A percentile compares a stretch with the other conserved stretches of the same genome.
Conservation (phyloP, 305 asterid species). For the Rubia tinctorum region DNA sequence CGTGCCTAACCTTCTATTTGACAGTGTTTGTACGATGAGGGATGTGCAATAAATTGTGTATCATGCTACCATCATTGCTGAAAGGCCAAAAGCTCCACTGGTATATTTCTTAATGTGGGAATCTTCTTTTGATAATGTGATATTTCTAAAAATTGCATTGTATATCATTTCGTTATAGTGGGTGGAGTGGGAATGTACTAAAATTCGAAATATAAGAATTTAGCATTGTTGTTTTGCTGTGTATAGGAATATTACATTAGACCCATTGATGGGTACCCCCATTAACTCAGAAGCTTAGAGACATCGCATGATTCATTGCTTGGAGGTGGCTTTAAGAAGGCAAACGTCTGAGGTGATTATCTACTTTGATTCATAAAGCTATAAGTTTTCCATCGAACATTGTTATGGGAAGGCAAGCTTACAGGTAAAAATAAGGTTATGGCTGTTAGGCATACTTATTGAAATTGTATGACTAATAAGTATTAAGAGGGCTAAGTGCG, state of each 20-base stretch:
- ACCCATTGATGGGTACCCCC: slow-evolving; percentile 75
- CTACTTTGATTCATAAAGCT: neutral
- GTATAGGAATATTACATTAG: slow-evolving; percentile 45
- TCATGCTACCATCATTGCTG: slow-evolving; percentile 5
- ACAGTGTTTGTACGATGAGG: neutral
- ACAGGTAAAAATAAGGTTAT: too few relatives aligned
- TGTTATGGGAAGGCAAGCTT: too few relatives aligned
- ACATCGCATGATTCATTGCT: slow-evolving; percentile 79
- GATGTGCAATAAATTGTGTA: neutral
- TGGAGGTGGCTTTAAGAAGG: slow-evolving; percentile 89
- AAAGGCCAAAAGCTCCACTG: slow-evolving; percentile 4
- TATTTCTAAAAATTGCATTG: too few relatives aligned
- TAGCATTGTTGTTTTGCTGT: neutral
- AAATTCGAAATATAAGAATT: too few relatives aligned
- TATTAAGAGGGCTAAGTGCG: too few relatives aligned
- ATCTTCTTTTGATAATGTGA: too few relatives aligned
- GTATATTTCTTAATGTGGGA: too few relatives aligned
- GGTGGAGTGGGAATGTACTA: too few relatives aligned
- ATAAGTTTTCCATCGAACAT: neutral
- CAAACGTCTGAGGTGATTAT: slow-evolving; percentile 60
- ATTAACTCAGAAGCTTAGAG: slow-evolving; percentile 77
- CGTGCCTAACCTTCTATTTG: slow-evolving; percentile 37
- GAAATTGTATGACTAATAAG: too few relatives aligned
- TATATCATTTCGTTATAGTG: too few relatives aligned
- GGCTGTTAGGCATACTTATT: too few relatives aligned